A percentile compares a stretch with the other conserved stretches of the same genome.
Conservation (phyloP, 257 asterid species). For the Ligustrum vulgare region DNA sequence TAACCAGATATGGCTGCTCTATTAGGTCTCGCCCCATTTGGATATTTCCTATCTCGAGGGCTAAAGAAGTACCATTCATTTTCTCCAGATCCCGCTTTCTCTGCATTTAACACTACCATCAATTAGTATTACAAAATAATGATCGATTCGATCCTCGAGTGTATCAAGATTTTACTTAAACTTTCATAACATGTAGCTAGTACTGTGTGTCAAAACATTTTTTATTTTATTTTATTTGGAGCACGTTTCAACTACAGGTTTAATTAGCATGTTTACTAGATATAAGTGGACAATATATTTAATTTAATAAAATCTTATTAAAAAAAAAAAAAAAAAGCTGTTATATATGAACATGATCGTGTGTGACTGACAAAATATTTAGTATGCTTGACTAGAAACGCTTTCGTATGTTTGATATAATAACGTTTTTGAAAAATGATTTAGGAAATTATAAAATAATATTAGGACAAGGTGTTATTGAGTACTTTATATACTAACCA, state of each 20-base stretch:
- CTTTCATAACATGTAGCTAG: not conserved
- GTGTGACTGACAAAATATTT: not conserved
- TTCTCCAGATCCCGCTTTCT: slow-evolving; percentile 70
- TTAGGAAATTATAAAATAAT: not conserved
- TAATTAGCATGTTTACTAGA: no score
- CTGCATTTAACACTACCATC: slow-evolving; percentile 28
- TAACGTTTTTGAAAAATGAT: not conserved
- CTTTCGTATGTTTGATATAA: not conserved
- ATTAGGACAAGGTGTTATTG: not conserved
- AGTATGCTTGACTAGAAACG: not conserved
- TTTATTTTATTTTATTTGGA: not conserved
- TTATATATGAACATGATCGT: not conserved
- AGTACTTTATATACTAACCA: slow-evolving; percentile 44
- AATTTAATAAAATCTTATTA: no score
- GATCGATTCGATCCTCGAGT: not conserved
- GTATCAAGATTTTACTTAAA: not conserved
- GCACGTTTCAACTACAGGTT: not conserved
- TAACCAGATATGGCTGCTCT: slow-evolving; percentile 91
- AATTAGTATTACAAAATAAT: not conserved
- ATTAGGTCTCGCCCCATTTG: slow-evolving; percentile 80
- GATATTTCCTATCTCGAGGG: slow-evolving; percentile 79
- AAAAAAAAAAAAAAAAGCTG: no score
- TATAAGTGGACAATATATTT: no score
- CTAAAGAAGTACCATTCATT: slow-evolving; percentile 86
- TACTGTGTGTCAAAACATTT: not conserved